These are phyloP conservation scores for Chrysoporthe deuterocubensis DNA, from an alignment of 2,329 filamentous ascomycete genomes.

Conservation along the genomic window DNA sequence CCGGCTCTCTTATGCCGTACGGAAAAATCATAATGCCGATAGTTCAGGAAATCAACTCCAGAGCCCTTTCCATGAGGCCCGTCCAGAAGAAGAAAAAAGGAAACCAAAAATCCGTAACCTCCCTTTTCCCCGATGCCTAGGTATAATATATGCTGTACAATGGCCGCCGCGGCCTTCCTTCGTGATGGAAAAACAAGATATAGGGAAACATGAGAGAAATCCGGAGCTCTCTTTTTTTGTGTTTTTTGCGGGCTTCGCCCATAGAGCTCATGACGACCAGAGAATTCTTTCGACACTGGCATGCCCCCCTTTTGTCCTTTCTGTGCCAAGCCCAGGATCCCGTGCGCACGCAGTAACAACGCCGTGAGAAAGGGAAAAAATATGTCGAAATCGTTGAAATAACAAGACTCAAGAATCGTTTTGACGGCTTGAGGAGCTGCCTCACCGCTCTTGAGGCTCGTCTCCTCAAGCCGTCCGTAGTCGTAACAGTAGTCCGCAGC, in stretches of 20 bases:
- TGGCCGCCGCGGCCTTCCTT: background rate
- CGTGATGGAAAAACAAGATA: background rate
- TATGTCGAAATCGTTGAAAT: background rate
- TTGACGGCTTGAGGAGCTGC: background rate
- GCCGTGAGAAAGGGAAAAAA: background rate
- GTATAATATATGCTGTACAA: constrained; percentile 8
- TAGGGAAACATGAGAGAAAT: background rate
- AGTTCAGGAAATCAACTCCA: background rate
- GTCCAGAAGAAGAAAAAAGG: background rate
- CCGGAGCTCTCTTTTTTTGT: background rate
- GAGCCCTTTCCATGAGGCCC: background rate
- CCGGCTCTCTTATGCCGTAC: too few species aligned
- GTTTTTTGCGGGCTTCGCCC: too few species aligned
- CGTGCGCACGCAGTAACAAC: background rate
- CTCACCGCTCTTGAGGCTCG: background rate
- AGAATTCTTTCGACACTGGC: background rate
- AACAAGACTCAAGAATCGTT: background rate
- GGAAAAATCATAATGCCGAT: background rate
- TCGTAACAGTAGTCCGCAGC: background rate
- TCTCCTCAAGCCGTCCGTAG: background rate
- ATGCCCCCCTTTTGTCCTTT: background rate
- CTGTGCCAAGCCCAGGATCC: background rate
- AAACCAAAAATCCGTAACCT: background rate
- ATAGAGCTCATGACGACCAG: background rate
- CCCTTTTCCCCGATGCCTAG: constrained; percentile 1